phyloP scores from a whole-genome alignment of 208 protist genomes.

The Phytomonas sp. region DNA sequence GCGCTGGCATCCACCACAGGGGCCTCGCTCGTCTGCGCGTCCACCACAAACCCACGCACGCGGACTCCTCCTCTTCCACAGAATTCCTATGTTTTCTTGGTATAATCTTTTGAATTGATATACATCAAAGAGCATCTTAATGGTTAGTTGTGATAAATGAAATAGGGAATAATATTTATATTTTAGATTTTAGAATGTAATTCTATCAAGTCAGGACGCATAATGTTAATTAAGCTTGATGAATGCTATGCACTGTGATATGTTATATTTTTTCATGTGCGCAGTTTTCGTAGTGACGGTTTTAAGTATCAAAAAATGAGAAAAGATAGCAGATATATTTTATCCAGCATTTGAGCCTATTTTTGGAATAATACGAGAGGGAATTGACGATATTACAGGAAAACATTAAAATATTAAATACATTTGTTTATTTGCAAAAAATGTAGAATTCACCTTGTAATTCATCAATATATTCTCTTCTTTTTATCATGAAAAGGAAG shows the following conservation, averaged over 20 bases:
- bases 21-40: constrained; percentile 15
- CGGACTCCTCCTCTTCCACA: constrained; percentile 11
- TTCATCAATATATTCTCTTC: not conserved
- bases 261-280: not conserved
- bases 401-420: not conserved
- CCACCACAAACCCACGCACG: constrained; percentile 27
- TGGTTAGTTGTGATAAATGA: not conserved
- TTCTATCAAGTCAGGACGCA: not conserved
- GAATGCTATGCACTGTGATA: not conserved
- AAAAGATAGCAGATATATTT: not conserved
- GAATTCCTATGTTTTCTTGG: not conserved
- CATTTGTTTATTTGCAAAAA: not conserved
- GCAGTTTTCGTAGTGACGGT: not conserved
- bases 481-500: not conserved
- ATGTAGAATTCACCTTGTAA: not conserved
- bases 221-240: not conserved
- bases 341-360: too few species aligned
- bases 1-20: not conserved
- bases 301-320: not conserved
- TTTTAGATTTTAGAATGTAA: not conserved
- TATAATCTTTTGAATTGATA: too few species aligned
- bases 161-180: not conserved
- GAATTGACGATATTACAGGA: not conserved
- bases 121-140: not conserved
- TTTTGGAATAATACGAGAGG: not conserved